Base-by-base conservation (phyloP, 176 grass and related monocot species). In the Phoenix roebelenii region DNA sequence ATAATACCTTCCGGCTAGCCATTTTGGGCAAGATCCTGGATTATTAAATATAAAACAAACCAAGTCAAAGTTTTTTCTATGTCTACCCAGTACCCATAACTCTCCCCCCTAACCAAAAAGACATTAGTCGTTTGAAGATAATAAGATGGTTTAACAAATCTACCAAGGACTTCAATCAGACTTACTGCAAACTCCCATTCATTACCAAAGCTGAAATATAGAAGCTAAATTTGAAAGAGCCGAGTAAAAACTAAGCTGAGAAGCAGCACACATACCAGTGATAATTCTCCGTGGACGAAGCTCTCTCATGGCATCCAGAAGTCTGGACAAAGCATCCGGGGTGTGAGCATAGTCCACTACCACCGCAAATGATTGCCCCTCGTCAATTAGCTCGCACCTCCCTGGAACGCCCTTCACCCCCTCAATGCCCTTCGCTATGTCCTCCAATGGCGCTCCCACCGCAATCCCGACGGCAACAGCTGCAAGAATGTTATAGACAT, bases 311-410 rank as follows among this genome's bases (percentile, higher is more conserved):
- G 75, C 70, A 49, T 97, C 83, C 32, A 97, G 72, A 79, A 97
- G 83, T 58, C 84, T 91, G 0, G 78, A 88, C 22, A 97, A 53
- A 77, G 78, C 61, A 59, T 90, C 86, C 5, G 92, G 86, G 49
- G 87, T 90, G 63, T 70, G 70, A 0, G 92, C 87, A 70, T 88
- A 80, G 68, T 96, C 92, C 52, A 96, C 79, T 7, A 96, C 80
- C 60, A 90, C 92, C n/a, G 87, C 92, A 80, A 85, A 96, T 7
- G 87, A 80, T 82, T 96, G 92, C 20, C 90, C 92, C 75, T 96
- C 92, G 28, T 96, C 92, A 61, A 96, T 90, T 52, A 90, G 75
- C 66, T 96, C 92, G 67, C 84, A 87, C 44, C 86, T 83, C 92
- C 20, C 92, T 6, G 92, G 92, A 65, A 96, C 85, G 58, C 83